A percentile compares a stretch with the other conserved stretches of the same genome.
phyloP scores from a whole-genome alignment of 2,329 filamentous ascomycete genomes.

The Colletotrichum melonis region DNA sequence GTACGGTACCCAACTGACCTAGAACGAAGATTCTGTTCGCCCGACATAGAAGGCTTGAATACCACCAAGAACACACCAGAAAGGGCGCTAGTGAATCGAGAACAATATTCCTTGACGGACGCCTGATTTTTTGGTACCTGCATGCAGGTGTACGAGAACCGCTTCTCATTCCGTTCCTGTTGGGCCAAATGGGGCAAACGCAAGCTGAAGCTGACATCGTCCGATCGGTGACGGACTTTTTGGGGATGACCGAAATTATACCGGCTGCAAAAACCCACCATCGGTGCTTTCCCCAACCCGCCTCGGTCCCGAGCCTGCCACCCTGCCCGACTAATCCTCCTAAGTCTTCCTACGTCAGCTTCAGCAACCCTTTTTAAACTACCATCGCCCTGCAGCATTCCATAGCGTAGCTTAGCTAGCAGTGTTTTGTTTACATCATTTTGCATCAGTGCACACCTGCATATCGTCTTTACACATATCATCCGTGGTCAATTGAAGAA shows the following conservation, averaged over 20 bases:
- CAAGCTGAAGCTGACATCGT: background rate
- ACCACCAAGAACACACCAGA: background rate
- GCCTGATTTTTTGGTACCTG: too few species aligned
- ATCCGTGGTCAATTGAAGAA: background rate
- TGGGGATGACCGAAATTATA: conserved; percentile 31
- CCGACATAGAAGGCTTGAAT: background rate
- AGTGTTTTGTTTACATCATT: background rate
- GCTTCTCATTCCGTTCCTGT: background rate
- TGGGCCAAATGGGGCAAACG: background rate
- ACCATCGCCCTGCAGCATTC: background rate
- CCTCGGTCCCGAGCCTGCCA: conserved; percentile 4
- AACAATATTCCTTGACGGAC: background rate
- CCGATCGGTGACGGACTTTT: conserved; percentile 32
- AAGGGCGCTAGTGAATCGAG: background rate
- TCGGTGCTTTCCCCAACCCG: background rate
- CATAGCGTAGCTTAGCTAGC: background rate
- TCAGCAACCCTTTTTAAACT: conserved; percentile 2
- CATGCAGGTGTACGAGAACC: background rate
- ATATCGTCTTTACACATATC: background rate
- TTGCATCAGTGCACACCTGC: background rate
- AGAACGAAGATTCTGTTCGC: background rate
- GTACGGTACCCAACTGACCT: too few species aligned
- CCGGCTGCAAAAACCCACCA: conserved; percentile 12
- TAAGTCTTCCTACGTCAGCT: background rate
- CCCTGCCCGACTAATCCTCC: background rate